Evolutionary conservation across 371 early-diverging fungal genomes (phyloP), one percentile per base, ranked within the genome.

Genomic region (Lichtheimia ornata): DNA sequence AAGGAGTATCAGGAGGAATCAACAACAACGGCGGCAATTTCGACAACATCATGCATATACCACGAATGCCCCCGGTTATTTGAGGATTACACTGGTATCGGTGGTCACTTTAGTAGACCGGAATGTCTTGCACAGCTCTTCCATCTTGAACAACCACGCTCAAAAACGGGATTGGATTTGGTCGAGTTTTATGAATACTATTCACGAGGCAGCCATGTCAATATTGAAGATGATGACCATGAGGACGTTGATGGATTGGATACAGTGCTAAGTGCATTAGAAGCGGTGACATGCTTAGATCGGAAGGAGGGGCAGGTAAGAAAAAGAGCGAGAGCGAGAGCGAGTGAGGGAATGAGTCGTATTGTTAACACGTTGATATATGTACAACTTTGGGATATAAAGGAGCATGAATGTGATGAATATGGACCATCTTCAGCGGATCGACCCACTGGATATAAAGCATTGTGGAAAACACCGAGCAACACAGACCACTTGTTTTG

Each of bases 21-120:
- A 35, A 35, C 35, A 35, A 35, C 35, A 35, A 9, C 35, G 35
- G 35, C 35, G 35, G 35, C 35, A 35, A 35, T 35, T 35, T 35
- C 35, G 35, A 35, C 35, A 35, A 11, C 35, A 11, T 35, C 35
- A 35, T 35, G 35, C 35, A 35, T 30, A 54, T 25, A 40, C 15
- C 24, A 35, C 17, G 40, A 54, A 40, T 54, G 54, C 24, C 25
- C 57, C 22, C 20, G 28, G 13, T 20, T 56, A 18, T 56, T 56
- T 45, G 57, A 56, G 2, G 27, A 27, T n/a, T 56, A 45, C 28
- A 43, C 45, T 5, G 28, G 22, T 20, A 42, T 56, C 24, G n/a
- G 17, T 43, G 20, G 35, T 53, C 28, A 17, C 12, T 9, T 15
- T 47, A 18, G 47, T 22, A 47, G 47, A 22, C 47, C 7, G n/a